Percentiles rank a stretch among this genome's conserved stretches.
phyloP scores from a whole-genome alignment of 2,329 filamentous ascomycete species.

The Talaromyces sp. region DNA sequence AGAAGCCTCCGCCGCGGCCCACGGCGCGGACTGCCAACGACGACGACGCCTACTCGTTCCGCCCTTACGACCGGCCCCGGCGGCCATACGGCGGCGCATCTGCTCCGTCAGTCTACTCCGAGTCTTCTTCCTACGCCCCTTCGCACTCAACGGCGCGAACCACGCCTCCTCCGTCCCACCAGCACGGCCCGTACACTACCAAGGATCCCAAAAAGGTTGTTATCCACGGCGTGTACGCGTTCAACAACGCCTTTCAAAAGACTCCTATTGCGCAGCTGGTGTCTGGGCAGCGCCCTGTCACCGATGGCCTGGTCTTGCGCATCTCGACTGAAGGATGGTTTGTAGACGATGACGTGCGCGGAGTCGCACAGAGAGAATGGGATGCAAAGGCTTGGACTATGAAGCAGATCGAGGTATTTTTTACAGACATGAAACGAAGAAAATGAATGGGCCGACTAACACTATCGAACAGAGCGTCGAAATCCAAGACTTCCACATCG shows the following conservation, averaged over 20 bases:
- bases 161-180: slow-evolving; percentile 68
- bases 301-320: slow-evolving; percentile 84
- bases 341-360: slow-evolving; percentile 90
- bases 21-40: slow-evolving; percentile 46
- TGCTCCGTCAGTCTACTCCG: slow-evolving; percentile 69
- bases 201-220: slow-evolving; percentile 94
- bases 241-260: slow-evolving; percentile 81
- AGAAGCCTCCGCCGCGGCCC: slow-evolving; percentile 27
- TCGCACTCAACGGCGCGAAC: slow-evolving; percentile 80
- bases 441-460: neutral
- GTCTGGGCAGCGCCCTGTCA: slow-evolving; percentile 76
- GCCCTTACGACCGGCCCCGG: slow-evolving; percentile 69
- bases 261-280: slow-evolving; percentile 89
- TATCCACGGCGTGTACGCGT: slow-evolving; percentile 86
- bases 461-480: slow-evolving; percentile 34
- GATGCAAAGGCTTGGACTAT: slow-evolving; percentile 98
- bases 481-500: slow-evolving; percentile 47
- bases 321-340: slow-evolving; percentile 94
- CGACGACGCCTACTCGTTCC: slow-evolving; percentile 66
- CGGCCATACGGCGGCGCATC: slow-evolving; percentile 59
- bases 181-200: slow-evolving; percentile 73
- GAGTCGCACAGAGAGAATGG: slow-evolving; percentile 94
- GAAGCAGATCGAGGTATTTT: slow-evolving; percentile 80
- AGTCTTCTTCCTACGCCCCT: slow-evolving; percentile 78
- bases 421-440: neutral